phyloP scores from a whole-genome alignment of 1,284 basidiomycete species.

The Cryptococcus deneoformans region DNA sequence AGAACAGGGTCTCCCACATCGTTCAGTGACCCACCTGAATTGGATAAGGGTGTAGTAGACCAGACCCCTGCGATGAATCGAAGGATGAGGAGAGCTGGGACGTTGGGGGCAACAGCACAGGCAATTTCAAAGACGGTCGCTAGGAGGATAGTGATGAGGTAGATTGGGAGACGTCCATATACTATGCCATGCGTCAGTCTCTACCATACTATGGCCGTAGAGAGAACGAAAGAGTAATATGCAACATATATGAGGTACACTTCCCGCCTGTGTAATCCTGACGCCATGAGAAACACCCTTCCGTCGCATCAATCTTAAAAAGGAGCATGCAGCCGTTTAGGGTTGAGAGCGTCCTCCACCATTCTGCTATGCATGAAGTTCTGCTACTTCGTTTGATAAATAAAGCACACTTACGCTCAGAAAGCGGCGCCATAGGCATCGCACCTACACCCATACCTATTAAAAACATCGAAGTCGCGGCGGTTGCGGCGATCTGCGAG shows the following conservation, averaged over 20 bases:
- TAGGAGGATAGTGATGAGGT: constrained; percentile 20
- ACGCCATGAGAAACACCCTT: not conserved
- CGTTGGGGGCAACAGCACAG: constrained; percentile 16
- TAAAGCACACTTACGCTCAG: constrained; percentile 20
- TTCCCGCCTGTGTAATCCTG: no score
- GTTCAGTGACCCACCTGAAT: constrained; percentile 25
- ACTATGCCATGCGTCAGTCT: constrained; percentile 8
- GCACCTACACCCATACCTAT: constrained; percentile 26
- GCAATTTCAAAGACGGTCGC: constrained; percentile 25
- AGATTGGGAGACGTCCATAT: constrained; percentile 28
- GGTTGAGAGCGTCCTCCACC: not conserved
- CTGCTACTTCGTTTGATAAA: not conserved
- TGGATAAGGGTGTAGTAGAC: constrained; percentile 23
- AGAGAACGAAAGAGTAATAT: not conserved
- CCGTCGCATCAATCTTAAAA: not conserved
- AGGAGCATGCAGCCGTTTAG: not conserved
- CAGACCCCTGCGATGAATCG: constrained; percentile 25
- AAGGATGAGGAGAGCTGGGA: constrained; percentile 18
- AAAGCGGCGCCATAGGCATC: constrained; percentile 27
- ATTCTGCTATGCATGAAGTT: not conserved
- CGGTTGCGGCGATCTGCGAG: constrained; percentile 16
- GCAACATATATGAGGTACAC: not conserved
- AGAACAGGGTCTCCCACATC: constrained; percentile 22
- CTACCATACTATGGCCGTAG: not conserved
- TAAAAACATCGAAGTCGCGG: constrained; percentile 22